Evolutionary conservation across 257 asterid species (phyloP).

Genomic region (Coffea eugenioides): DNA sequence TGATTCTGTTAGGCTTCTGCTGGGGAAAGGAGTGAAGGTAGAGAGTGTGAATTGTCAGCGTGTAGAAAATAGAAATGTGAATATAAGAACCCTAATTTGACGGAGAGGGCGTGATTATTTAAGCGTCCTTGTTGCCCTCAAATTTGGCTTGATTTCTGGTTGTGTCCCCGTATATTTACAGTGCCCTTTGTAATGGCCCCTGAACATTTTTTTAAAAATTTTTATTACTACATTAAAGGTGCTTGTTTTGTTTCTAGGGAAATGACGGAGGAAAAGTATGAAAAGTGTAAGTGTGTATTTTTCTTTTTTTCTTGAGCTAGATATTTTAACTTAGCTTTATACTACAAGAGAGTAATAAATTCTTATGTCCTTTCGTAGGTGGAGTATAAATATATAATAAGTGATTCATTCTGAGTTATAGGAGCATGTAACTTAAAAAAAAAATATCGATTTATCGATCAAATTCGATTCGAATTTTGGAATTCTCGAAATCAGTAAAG

Average conservation of each 20-base stretch:
- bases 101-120: conserved; percentile 53
- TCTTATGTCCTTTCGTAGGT: too few species aligned
- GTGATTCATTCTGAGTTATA: too few species aligned
- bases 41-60: conserved; percentile 23
- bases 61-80: neutral
- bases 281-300: too few species aligned
- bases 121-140: conserved; percentile 35
- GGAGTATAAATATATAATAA: too few species aligned
- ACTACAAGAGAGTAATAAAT: neutral
- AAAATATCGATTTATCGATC: too few species aligned
- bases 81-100: conserved; percentile 69
- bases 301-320: neutral
- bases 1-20: neutral
- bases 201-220: too few species aligned
- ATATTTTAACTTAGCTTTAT: neutral
- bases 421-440: too few species aligned
- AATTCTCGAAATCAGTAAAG: too few species aligned
- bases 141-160: neutral
- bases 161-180: neutral
- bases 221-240: neutral
- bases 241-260: neutral
- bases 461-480: too few species aligned
- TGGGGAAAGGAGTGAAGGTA: conserved; percentile 31
- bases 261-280: neutral
- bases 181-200: neutral